Evolutionary conservation across 495 filamentous ascomycete species (phyloP).

Genomic region (Cercophora newfieldiana): DNA sequence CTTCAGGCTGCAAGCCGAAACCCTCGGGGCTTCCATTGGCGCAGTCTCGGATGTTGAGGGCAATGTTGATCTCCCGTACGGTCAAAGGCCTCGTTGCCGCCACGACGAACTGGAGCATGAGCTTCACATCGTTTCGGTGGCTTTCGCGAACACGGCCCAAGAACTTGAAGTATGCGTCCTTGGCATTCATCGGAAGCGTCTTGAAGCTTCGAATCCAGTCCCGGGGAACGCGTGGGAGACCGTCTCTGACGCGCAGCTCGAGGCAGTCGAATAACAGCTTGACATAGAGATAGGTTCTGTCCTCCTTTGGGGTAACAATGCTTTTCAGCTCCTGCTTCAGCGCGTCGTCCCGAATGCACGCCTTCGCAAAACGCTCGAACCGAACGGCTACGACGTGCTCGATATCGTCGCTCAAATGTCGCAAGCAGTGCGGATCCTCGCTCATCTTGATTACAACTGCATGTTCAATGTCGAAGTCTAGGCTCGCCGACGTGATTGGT

Average conservation of each 20-base stretch:
- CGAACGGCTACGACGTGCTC: conserved; percentile 21
- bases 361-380: conserved; percentile 21
- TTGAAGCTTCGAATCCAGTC: conserved; percentile 25
- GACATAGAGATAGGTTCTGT: conserved; percentile 26
- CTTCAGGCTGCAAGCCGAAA: conserved; percentile 18
- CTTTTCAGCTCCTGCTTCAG: conserved; percentile 20
- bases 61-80: conserved; percentile 26
- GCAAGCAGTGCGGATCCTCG: conserved; percentile 23
- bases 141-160: conserved; percentile 17
- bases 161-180: conserved; percentile 22
- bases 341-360: conserved; percentile 18
- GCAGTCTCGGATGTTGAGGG: conserved; percentile 25
- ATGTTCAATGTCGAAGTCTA: neutral
- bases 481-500: conserved; percentile 7
- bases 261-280: conserved; percentile 27
- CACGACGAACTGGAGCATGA: conserved; percentile 24
- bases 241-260: conserved; percentile 21
- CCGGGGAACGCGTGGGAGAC: conserved; percentile 17
- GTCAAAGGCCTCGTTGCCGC: conserved; percentile 23
- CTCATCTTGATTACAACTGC: conserved; percentile 13
- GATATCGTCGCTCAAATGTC: conserved; percentile 24
- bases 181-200: conserved; percentile 22
- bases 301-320: conserved; percentile 17
- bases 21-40: conserved; percentile 17
- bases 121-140: conserved; percentile 21